Conservation (phyloP, 371 early-diverging fungal species). For the Basidiobolus meristosporus region DNA sequence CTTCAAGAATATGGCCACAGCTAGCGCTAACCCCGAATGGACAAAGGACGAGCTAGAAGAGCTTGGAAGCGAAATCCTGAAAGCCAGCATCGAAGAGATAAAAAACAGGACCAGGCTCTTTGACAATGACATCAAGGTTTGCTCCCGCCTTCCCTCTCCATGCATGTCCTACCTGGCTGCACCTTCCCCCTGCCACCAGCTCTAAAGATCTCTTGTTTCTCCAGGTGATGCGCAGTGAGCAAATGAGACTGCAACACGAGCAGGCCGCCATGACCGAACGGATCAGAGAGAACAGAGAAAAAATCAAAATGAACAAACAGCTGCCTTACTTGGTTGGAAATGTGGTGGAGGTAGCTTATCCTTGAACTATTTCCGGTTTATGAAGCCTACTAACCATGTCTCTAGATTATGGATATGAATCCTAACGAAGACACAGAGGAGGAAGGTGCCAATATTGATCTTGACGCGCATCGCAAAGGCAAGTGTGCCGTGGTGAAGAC, state of each 20-base stretch:
- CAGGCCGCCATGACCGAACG: constrained; percentile 74
- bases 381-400: no score
- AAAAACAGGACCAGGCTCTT: constrained; percentile 76
- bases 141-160: no score
- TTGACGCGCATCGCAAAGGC: constrained; percentile 83
- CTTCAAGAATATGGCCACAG: no score
- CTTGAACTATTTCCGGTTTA: no score
- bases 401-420: constrained; percentile 77
- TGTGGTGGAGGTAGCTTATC: constrained; percentile 78
- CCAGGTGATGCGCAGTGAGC: constrained; percentile 83
- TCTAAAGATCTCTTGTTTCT: not conserved
- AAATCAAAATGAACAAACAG: constrained; percentile 97
- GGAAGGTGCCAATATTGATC: constrained; percentile 87
- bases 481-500: constrained; percentile 98
- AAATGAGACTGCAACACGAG: constrained; percentile 72
- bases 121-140: constrained; percentile 91
- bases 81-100: constrained; percentile 79
- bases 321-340: constrained; percentile 98
- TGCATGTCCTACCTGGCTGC: no score
- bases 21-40: no score
- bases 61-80: constrained; percentile 77
- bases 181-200: no score
- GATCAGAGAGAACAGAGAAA: constrained; percentile 97
- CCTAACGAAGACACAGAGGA: constrained; percentile 71
- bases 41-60: constrained; percentile 34